Percentiles rank a stretch among this genome's conserved stretches.
These are phyloP conservation scores for Monilinia fructigena DNA, from an alignment of 2,329 filamentous ascomycete genomes.

Conservation along the genomic window DNA sequence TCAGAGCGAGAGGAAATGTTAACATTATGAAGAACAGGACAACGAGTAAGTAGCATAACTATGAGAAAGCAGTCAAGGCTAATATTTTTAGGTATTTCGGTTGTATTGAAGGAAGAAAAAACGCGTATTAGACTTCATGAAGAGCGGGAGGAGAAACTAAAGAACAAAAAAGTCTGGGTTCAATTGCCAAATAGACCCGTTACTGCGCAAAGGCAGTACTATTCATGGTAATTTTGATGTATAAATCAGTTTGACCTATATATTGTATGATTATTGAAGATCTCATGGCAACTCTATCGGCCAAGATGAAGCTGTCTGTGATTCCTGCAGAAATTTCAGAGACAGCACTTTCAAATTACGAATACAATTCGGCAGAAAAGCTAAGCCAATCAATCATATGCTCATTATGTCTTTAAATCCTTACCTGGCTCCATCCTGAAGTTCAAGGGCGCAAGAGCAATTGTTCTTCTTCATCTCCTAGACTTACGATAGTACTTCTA, in stretches of 20 bases:
- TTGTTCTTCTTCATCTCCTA: slow-evolving; percentile 24
- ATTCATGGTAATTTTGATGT: slow-evolving; percentile 68
- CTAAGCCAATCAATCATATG: not conserved
- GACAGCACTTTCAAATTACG: not conserved
- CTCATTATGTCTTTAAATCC: not conserved
- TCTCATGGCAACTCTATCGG: not conserved
- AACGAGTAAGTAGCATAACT: slow-evolving; percentile 60
- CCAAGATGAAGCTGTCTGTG: not conserved
- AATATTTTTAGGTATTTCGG: slow-evolving; percentile 59
- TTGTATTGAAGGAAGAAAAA: slow-evolving; percentile 90
- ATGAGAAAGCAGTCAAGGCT: slow-evolving; percentile 19
- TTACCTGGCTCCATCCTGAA: too few relatives aligned
- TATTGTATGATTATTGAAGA: slow-evolving; percentile 17
- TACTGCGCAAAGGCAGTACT: slow-evolving; percentile 82
- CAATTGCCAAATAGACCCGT: slow-evolving; percentile 85
- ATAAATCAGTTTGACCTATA: slow-evolving; percentile 14
- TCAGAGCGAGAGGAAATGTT: slow-evolving; percentile 72
- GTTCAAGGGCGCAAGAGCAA: slow-evolving; percentile 12
- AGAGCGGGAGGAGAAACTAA: slow-evolving; percentile 74
- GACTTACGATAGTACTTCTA: slow-evolving; percentile 21
- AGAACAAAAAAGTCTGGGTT: slow-evolving; percentile 76
- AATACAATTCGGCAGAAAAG: not conserved
- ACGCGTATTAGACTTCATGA: slow-evolving; percentile 78
- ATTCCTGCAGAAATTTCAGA: not conserved
- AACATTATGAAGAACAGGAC: slow-evolving; percentile 68